Conservation (phyloP, 2,329 filamentous ascomycete species). For the Incumbomyces delicatus region DNA sequence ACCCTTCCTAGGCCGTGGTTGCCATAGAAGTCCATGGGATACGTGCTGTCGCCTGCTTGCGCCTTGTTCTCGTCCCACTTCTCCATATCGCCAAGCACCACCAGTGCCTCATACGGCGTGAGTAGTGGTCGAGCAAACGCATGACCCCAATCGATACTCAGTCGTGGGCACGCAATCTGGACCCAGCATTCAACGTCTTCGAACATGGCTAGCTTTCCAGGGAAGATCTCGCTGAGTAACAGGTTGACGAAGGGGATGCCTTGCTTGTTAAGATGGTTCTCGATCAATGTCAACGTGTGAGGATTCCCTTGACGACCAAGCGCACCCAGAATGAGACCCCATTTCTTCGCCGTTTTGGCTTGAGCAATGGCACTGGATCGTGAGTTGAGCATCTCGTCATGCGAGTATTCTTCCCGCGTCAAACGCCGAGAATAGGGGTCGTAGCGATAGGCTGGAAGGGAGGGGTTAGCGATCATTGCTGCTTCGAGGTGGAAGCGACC, state of each 20-base stretch:
- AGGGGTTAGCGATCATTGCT: slow-evolving; percentile 97
- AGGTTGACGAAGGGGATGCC: slow-evolving; percentile 77
- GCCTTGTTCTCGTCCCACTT: slow-evolving; percentile 55
- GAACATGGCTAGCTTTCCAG: slow-evolving; percentile 90
- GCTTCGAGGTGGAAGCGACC: slow-evolving; percentile 94
- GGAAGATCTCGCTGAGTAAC: slow-evolving; percentile 89
- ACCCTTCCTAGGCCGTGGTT: slow-evolving; percentile 82
- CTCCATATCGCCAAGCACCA: slow-evolving; percentile 70
- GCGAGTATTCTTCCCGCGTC: slow-evolving; percentile 83
- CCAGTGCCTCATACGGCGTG: slow-evolving; percentile 89
- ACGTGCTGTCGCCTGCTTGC: slow-evolving; percentile 47
- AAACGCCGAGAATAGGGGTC: slow-evolving; percentile 91
- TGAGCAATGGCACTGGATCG: slow-evolving; percentile 66
- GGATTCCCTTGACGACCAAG: slow-evolving; percentile 92
- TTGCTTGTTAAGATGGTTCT: slow-evolving; percentile 59
- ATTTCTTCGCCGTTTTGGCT: slow-evolving; percentile 70
- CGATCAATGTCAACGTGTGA: slow-evolving; percentile 79
- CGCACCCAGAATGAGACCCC: slow-evolving; percentile 89
- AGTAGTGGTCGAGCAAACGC: slow-evolving; percentile 80
- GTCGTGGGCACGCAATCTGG: slow-evolving; percentile 87
- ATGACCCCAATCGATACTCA: slow-evolving; percentile 99
- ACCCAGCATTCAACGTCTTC: slow-evolving; percentile 94
- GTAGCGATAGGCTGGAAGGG: slow-evolving; percentile 84
- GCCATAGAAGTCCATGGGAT: slow-evolving; percentile 98
- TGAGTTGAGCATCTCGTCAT: slow-evolving; percentile 78